Percentiles rank a stretch among this genome's conserved stretches.
phyloP scores from a whole-genome alignment of 441 rosid species.

The Breynia disticha region DNA sequence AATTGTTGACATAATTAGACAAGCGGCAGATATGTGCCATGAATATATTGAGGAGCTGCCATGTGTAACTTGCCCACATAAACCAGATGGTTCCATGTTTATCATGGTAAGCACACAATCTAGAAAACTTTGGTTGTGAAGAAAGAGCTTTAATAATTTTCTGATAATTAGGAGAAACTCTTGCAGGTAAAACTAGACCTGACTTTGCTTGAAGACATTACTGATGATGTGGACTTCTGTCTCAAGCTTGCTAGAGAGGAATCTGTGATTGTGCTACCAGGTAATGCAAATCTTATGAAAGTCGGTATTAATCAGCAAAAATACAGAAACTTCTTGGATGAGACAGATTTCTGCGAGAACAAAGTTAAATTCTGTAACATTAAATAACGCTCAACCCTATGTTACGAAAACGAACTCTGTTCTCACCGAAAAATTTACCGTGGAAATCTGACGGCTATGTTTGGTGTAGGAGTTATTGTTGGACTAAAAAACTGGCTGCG shows the following conservation, averaged over 20 bases:
- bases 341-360: no score
- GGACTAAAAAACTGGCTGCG: constrained; percentile 42
- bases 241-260: constrained; percentile 19
- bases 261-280: constrained; percentile 18
- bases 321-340: no score
- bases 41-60: constrained; percentile 45
- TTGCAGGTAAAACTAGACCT: constrained; percentile 17
- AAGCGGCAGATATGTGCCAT: constrained; percentile 39
- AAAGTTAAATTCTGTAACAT: no score
- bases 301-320: no score
- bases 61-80: constrained; percentile 42
- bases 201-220: constrained; percentile 13
- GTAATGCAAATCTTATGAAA: constrained; percentile 3
- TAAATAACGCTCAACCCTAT: no score
- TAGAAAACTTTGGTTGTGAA: neutral
- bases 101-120: constrained; percentile 26
- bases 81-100: constrained; percentile 49
- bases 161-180: neutral
- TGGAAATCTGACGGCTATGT: no score
- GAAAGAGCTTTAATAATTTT: neutral
- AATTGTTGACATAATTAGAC: constrained; percentile 28
- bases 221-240: constrained; percentile 24
- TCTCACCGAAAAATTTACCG: no score
- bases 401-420: no score
- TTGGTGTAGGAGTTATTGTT: constrained; percentile 26